Evolutionary conservation across 768 basidiomycete species (phyloP).

Genomic region (Rhodotorula diobovata): DNA sequence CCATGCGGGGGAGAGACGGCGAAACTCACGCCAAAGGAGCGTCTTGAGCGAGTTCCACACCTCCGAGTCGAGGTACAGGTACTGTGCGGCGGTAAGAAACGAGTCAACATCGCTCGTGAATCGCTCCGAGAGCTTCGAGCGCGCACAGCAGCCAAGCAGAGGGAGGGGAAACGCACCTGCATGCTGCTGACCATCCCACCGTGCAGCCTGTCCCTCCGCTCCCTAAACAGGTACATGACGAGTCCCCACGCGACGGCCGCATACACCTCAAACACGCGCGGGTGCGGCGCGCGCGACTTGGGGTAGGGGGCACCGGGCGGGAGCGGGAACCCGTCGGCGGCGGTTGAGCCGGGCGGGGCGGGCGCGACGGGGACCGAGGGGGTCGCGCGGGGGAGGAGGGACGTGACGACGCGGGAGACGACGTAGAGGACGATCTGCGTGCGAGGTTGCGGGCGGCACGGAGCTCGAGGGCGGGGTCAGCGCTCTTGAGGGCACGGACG

Average conservation of each 20-base stretch:
- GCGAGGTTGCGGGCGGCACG: no score
- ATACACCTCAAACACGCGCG: conserved; percentile 76
- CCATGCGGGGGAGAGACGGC: neutral
- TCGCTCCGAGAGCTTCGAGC: neutral
- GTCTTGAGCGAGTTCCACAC: conserved; percentile 75
- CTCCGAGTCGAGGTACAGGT: conserved; percentile 91
- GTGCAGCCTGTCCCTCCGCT: conserved; percentile 83
- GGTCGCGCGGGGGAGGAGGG: conserved; percentile 76
- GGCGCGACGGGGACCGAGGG: conserved; percentile 51
- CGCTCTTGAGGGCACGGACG: no score
- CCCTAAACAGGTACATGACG: conserved; percentile 92
- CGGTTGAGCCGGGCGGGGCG: conserved; percentile 32
- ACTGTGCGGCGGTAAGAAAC: conserved; percentile 48
- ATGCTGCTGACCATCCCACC: conserved; percentile 96
- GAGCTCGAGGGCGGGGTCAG: no score
- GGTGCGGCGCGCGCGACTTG: conserved; percentile 72
- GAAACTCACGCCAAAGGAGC: conserved; percentile 62
- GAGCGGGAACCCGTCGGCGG: conserved; percentile 25
- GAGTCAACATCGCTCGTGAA: neutral
- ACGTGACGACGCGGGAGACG: conserved; percentile 81
- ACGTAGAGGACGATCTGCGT: conserved; percentile 94
- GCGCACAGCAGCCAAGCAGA: neutral
- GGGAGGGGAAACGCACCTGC: conserved; percentile 49
- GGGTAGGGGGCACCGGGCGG: conserved; percentile 47
- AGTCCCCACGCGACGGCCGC: conserved; percentile 88